Base-by-base conservation (phyloP, 257 asterid genomes). In the Salvia miltiorrhiza region DNA sequence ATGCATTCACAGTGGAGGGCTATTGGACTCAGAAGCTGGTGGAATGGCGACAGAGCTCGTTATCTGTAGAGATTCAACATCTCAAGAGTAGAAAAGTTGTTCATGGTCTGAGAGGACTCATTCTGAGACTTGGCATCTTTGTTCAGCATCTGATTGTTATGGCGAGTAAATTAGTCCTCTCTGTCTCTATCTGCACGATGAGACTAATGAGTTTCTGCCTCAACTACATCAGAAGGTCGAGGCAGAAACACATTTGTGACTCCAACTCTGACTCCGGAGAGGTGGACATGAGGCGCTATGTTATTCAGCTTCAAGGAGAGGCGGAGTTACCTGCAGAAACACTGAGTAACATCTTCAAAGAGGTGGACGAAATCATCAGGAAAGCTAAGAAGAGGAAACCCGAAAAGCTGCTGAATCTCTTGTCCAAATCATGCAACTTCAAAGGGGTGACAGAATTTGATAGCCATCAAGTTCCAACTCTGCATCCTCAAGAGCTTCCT, bases 281-380 rank as follows among this genome's bases (percentile, higher is more conserved):
- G 73, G 26, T 6, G 20, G 76, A 74, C 39, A 68, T 82, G 9
- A 73, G 63, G 65, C 70, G 53, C 5, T 82, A 74, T 37, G 85
- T 84, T 12, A 70, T 86, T 69, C 76, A 76, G 35, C 87, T 86
- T 3, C 81, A 78, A 63, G 89, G 85, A 0, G 86, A 86, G 67
- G 77, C 44, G 0, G 81, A 76, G 69, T 28, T 84, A 33, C 85
- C 89, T 0, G 2, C 60, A 32, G 19, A 71, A 41, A 11, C 71
- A 79, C 48, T 62, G 78, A 21, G 63, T 24, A 77, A 62, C 73
- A 81, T 83, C 35, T 65, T 53, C 69, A 79, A 70, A 74, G 20
- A 11, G 83, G 33, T 61, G 35, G 35, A 37, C 4, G 52, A 21
- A 39, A 61, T 20, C 33, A 61, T 61, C 52, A 39, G 12, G 19